Evolutionary conservation across 352 stramenopile species (phyloP).

Genomic region (Globisporangium radiosum): DNA sequence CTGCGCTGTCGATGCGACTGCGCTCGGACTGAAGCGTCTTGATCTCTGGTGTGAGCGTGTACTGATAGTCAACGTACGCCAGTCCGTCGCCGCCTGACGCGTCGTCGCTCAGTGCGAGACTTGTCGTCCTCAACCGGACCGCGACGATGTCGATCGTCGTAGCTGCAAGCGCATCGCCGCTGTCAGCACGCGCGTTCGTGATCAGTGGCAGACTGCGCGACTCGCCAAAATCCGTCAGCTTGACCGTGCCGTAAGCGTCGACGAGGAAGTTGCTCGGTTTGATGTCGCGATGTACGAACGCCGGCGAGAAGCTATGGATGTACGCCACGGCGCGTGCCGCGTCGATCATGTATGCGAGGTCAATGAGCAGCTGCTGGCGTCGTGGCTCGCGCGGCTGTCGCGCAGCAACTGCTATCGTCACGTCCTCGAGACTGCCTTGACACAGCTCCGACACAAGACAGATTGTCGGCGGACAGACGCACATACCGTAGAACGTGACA

Average conservation of each 20-base stretch:
- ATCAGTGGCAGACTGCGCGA: conserved; percentile 24
- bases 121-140: too few relatives aligned
- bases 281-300: conserved; percentile 66
- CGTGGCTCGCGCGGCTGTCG: conserved; percentile 50
- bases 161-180: background rate
- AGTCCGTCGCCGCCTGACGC: background rate
- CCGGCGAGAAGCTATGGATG: conserved; percentile 64
- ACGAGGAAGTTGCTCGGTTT: conserved; percentile 69
- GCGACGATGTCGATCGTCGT: background rate
- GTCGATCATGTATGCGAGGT: conserved; percentile 1
- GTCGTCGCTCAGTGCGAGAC: background rate
- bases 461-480: conserved; percentile 52
- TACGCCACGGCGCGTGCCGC: conserved; percentile 57
- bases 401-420: conserved; percentile 39
- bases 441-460: conserved; percentile 63
- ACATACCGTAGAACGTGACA: conserved; percentile 81
- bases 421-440: conserved; percentile 43
- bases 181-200: conserved; percentile 6
- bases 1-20: background rate
- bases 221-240: conserved; percentile 72
- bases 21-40: background rate
- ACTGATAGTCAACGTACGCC: conserved; percentile 3
- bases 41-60: background rate
- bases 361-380: background rate
- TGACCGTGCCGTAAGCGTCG: conserved; percentile 39